phyloP scores from a whole-genome alignment of 2,329 filamentous ascomycete species.

The Curvularia hawaiiensis region DNA sequence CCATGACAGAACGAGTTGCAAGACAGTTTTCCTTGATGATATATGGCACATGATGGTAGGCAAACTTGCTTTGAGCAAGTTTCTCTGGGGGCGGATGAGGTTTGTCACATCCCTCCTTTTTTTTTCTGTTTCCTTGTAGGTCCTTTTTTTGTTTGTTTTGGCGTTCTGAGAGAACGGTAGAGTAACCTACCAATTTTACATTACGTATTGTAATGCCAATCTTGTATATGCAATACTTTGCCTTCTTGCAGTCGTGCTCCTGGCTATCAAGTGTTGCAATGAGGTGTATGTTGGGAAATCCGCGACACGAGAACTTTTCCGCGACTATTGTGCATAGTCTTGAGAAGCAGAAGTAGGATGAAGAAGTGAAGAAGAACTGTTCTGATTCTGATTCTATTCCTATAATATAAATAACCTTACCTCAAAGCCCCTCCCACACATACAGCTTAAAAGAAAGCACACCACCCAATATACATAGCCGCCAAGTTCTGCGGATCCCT shows the following conservation, averaged over 20 bases:
- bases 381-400: not conserved
- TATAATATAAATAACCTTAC: not conserved
- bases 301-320: too few relatives aligned
- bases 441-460: conserved; percentile 64
- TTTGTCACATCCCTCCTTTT: not conserved
- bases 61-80: conserved; percentile 5
- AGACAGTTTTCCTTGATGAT: conserved; percentile 11
- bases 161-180: conserved; percentile 14
- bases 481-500: conserved; percentile 79
- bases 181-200: conserved; percentile 8
- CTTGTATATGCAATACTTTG: conserved; percentile 12
- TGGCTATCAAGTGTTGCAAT: not conserved
- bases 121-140: conserved; percentile 11
- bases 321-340: too few relatives aligned
- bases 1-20: not conserved
- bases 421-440: not conserved
- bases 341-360: too few relatives aligned
- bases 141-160: conserved; percentile 4
- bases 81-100: not conserved
- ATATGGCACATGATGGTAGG: conserved; percentile 6
- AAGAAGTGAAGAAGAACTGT: too few relatives aligned
- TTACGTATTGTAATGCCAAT: conserved; percentile 19
- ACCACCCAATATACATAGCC: conserved; percentile 98
- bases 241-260: not conserved
- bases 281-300: not conserved